Base-by-base conservation (phyloP, 2,329 filamentous ascomycete species). In the Cadophora luteo-olivacea region DNA sequence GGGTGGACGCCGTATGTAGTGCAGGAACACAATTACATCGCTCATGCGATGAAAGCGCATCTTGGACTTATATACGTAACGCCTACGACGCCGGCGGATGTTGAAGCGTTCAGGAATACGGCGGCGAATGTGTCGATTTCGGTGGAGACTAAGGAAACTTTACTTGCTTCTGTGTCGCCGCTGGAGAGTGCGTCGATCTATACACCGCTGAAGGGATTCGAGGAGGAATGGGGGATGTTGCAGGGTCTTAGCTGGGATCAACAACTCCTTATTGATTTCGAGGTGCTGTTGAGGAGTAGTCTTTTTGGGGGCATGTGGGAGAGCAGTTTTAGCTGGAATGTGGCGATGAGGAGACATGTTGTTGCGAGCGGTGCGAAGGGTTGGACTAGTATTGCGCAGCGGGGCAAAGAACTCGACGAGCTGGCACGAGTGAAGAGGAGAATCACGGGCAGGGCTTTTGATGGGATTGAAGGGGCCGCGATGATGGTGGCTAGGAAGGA, bases 221-320 rank as follows among this genome's bases (percentile, higher is more conserved):
- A 68, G 48, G 19, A n/a, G 0, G 81, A 82, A 52, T 72, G 75
- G 4, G 64, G 54, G 12, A 68, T 69, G 16, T 75, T 84, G 7
- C 48, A 77, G 9, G 63, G 63, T 11, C 72, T 85, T 52, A 79
- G 75, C 5, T 83, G 80, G 79, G 82, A 84, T 71, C 83, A 85
- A 75, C 79, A 80, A 51, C 79, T 79, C 0, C 74, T 84, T 22
- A 79, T 85, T 4, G 84, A 86, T 75, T 84, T 81, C 73, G 83
- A 84, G 74, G 78, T 85, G 5, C 73, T 85, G 72, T 73, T 82
- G 64, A 72, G 80, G 9, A 78, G 79, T 11, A 79, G 78, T 24
- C 70, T 79, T 6, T 80, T 84, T 66, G 78, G 79, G 1, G 83
- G 83, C 0, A 75, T 80, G 11, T 78, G 80, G 33, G 79, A 78